Evolutionary conservation across 2,329 filamentous ascomycete species (phyloP).

Genomic region (Colletotrichum sublineola): DNA sequence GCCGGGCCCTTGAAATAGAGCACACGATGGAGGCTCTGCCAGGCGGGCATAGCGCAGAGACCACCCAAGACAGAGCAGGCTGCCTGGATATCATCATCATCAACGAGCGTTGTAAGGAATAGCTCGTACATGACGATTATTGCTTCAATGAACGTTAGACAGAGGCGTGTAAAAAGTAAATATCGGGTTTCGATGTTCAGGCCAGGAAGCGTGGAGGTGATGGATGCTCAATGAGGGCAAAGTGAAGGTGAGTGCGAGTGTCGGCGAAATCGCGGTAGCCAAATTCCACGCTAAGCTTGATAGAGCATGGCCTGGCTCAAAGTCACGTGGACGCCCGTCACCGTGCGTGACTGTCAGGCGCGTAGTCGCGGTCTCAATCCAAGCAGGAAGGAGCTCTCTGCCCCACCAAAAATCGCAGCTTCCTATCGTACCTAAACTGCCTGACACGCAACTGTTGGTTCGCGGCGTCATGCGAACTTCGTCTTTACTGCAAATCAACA

Average conservation of each 20-base stretch:
- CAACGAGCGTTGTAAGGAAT: conserved; percentile 68
- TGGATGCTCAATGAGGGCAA: background rate
- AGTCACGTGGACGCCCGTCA: conserved; percentile 22
- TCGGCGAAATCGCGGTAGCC: background rate
- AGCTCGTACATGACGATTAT: conserved; percentile 66
- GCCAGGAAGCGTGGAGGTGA: background rate
- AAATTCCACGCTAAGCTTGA: background rate
- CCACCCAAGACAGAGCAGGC: conserved; percentile 68
- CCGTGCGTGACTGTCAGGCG: conserved; percentile 22
- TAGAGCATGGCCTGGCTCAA: background rate
- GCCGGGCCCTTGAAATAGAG: conserved; percentile 66
- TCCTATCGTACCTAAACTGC: background rate
- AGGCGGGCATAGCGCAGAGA: conserved; percentile 68
- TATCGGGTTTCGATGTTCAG: background rate
- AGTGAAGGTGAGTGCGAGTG: background rate
- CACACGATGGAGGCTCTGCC: conserved; percentile 63
- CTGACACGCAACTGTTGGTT: background rate
- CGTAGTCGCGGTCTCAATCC: conserved; percentile 12
- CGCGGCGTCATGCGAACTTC: conserved; percentile 18
- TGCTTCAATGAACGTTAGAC: background rate
- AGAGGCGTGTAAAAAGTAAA: no score
- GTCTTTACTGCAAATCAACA: background rate
- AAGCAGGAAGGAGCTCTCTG: conserved; percentile 1
- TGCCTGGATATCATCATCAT: conserved; percentile 62
- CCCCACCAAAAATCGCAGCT: conserved; percentile 20